These are phyloP conservation scores for Trametes versicolor DNA, from an alignment of 1,284 basidiomycete genomes.

Conservation along the genomic window DNA sequence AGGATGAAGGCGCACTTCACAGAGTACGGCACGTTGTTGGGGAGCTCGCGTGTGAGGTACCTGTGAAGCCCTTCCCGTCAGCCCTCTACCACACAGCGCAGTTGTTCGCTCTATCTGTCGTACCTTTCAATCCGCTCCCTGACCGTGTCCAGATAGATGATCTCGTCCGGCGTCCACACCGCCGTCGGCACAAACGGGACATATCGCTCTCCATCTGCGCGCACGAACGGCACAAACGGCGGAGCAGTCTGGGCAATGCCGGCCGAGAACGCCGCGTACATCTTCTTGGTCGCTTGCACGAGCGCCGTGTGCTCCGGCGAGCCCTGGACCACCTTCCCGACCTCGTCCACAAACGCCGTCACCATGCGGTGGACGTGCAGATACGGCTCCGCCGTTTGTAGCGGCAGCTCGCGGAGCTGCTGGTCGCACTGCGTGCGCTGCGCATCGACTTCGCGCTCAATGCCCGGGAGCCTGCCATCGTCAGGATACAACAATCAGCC, in stretches of 20 bases:
- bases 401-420: slow-evolving; percentile 54
- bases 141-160: slow-evolving; percentile 37
- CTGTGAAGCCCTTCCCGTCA: slow-evolving; percentile 39
- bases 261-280: slow-evolving; percentile 21
- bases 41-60: slow-evolving; percentile 59
- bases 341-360: slow-evolving; percentile 44
- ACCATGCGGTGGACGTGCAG: slow-evolving; percentile 59
- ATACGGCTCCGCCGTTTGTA: slow-evolving; percentile 50
- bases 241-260: slow-evolving; percentile 45
- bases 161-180: neutral
- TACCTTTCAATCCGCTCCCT: slow-evolving; percentile 36
- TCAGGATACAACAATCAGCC: neutral
- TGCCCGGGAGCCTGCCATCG: slow-evolving; percentile 54
- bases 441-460: slow-evolving; percentile 48
- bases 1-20: slow-evolving; percentile 55
- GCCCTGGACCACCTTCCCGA: slow-evolving; percentile 45
- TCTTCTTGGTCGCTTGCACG: slow-evolving; percentile 20
- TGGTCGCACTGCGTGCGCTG: slow-evolving; percentile 47
- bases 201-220: neutral
- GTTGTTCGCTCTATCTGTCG: neutral
- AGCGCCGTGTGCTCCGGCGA: slow-evolving; percentile 21
- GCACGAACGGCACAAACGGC: slow-evolving; percentile 45
- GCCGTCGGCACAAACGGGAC: neutral
- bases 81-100: neutral
- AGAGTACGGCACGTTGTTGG: slow-evolving; percentile 59